These are phyloP conservation scores for Biscutella laevigata DNA, from an alignment of 441 rosid species.

Conservation along the genomic window DNA sequence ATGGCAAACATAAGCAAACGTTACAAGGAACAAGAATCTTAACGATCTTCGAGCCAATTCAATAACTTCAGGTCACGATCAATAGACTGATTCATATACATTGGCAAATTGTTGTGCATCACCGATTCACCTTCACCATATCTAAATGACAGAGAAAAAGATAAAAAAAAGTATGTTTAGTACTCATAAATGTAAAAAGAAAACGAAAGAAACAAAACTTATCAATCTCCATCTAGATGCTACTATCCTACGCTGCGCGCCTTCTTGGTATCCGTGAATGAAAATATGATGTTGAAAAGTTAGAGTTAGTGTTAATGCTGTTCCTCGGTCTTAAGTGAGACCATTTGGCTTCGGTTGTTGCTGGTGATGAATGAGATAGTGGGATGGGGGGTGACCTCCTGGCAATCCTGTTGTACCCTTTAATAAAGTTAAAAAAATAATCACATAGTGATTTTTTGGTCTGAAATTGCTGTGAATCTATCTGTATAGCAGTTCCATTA, in stretches of 20 bases:
- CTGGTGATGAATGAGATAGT: constrained; percentile 29
- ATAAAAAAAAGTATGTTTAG: neutral
- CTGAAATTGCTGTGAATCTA: too few species aligned
- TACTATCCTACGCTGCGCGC: neutral
- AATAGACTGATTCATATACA: constrained; percentile 17
- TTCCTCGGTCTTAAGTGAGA: constrained; percentile 59
- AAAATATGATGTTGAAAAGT: neutral
- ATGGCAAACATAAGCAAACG: too few species aligned
- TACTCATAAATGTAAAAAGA: neutral
- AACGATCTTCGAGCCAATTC: neutral
- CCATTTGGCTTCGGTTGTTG: constrained; percentile 57
- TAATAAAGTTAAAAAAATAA: too few species aligned
- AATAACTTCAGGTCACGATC: neutral
- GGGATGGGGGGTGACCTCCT: too few species aligned
- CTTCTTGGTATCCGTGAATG: neutral
- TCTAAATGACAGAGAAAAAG: neutral
- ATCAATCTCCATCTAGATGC: neutral
- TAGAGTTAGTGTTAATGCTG: constrained; percentile 45
- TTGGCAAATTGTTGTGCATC: neutral
- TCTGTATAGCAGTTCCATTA: too few species aligned
- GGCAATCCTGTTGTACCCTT: too few species aligned
- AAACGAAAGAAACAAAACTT: neutral
- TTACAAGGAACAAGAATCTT: neutral
- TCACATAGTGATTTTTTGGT: too few species aligned
- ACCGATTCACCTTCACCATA: constrained; percentile 16